Evolutionary conservation across 352 stramenopile species (phyloP), one percentile per base, ranked within the genome.

Genomic region (Pythium dissotocum): DNA sequence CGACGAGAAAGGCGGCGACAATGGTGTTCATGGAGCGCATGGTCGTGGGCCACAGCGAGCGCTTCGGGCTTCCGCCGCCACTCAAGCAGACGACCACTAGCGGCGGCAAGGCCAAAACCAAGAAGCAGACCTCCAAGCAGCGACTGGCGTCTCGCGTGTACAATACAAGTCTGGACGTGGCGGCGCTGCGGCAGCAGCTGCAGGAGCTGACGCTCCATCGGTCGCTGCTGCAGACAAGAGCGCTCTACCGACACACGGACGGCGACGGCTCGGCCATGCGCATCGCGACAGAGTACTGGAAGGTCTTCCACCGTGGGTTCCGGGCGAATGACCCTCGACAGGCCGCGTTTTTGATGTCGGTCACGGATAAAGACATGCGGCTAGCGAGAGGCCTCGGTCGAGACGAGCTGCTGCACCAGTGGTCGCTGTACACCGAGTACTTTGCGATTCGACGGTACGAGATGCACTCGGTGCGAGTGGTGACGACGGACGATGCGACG

Each of bases 381-480:
- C 40, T 24, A 6, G 40, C 40, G 40, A 13, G 40, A 24, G 14
- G 18, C 14, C 40, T 49, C 49, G 21, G 21, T 9, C 49, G 49
- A 5, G 44, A 48, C 0, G 40, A 72, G 1, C 12, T 67, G 49
- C 51, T 77, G 38, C 38, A 68, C 5, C 63, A 70, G 28, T 77
- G 59, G 68, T 33, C 13, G 4, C 49, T 57, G 18, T 77, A 72
- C 48, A 73, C 60, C 8, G 33, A 1, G 24, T 71, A 66, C 53
- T 72, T 76, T 46, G 13, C 48, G n/a, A 56, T 61, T n/a, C 35
- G 28, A 6, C 21, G 42, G n/a, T 60, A 67, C 30, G 52, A 61
- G 8, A 40, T 71, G 12, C 6, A 30, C 21, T 35, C 49, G 49
- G 21, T 35, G 53, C 24, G 18, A 6, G 33, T 44, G 53, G 30